Percentiles rank a stretch among this genome's conserved stretches.
Conservation (phyloP, 2,329 filamentous ascomycete genomes). For the Cytospora paraplurivora region DNA sequence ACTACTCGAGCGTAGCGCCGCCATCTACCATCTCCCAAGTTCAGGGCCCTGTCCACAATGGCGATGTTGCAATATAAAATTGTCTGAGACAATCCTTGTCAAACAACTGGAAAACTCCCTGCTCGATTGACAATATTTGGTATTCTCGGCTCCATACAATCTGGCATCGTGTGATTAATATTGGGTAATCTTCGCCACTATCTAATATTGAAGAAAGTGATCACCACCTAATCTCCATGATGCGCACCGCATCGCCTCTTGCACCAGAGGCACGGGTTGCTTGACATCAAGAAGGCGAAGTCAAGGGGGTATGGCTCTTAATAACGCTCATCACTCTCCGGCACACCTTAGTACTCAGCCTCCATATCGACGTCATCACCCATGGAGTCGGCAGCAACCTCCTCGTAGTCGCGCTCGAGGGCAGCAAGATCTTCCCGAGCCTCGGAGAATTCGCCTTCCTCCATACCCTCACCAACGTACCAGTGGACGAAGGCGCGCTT, state of each 20-base stretch:
- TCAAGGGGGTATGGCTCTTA: constrained; percentile 26
- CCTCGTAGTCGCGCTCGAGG: constrained; percentile 97
- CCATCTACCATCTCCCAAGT: no score
- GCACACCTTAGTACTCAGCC: constrained; percentile 78
- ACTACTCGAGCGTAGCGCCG: no score
- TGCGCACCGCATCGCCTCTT: constrained; percentile 10
- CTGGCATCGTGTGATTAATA: constrained; percentile 28
- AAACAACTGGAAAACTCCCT: background rate
- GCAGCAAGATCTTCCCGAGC: constrained; percentile 98
- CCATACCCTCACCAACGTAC: constrained; percentile 99
- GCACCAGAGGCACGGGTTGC: constrained; percentile 2
- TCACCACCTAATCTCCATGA: constrained; percentile 26
- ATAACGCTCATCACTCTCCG: constrained; percentile 24
- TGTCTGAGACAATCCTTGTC: background rate
- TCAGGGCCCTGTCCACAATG: no score
- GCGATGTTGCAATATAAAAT: background rate
- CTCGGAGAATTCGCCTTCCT: constrained; percentile 99
- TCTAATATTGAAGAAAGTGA: constrained; percentile 27
- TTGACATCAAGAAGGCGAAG: constrained; percentile 23
- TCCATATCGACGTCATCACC: constrained; percentile 83
- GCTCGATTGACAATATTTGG: constrained; percentile 15
- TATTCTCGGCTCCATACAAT: constrained; percentile 27
- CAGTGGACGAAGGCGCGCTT: constrained; percentile 99
- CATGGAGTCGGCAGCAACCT: constrained; percentile 92
- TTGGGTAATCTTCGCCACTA: constrained; percentile 27